These are phyloP conservation scores for Atkinsonella texensis DNA, from an alignment of 2,329 filamentous ascomycete species.

Conservation along the genomic window DNA sequence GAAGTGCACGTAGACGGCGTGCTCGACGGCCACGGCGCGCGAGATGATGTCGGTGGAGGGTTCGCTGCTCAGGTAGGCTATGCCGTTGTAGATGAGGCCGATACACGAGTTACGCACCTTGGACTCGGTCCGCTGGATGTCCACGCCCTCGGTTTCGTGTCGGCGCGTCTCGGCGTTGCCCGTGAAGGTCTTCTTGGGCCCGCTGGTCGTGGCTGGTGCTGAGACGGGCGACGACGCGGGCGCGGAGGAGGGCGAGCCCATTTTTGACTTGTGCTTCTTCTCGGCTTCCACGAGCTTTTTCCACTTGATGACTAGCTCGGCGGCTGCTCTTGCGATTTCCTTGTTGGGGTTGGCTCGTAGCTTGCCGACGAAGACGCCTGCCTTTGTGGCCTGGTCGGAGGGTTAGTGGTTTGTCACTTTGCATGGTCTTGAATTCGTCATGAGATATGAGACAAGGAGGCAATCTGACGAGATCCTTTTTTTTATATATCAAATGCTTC, in stretches of 20 bases:
- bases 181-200: conserved; percentile 36
- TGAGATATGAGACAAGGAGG: neutral
- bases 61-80: conserved; percentile 59
- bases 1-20: conserved; percentile 58
- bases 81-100: conserved; percentile 85
- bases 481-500: neutral
- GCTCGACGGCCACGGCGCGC: conserved; percentile 70
- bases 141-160: conserved; percentile 69
- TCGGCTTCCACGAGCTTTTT: conserved; percentile 62
- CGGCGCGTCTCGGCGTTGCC: conserved; percentile 69
- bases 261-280: conserved; percentile 36
- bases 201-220: conserved; percentile 33
- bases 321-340: conserved; percentile 64
- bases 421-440: neutral
- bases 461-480: neutral
- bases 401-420: neutral
- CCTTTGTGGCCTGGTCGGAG: conserved; percentile 57
- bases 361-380: conserved; percentile 82
- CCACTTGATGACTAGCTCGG: conserved; percentile 81
- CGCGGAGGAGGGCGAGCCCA: conserved; percentile 28
- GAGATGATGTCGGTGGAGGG: conserved; percentile 60
- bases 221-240: conserved; percentile 37
- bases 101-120: conserved; percentile 71
- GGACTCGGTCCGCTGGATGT: conserved; percentile 63
- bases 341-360: conserved; percentile 66